A percentile compares a stretch with the other conserved stretches of the same genome.
phyloP scores from a whole-genome alignment of 192 early-diverging fungal species.

The Paraglomus occultum region DNA sequence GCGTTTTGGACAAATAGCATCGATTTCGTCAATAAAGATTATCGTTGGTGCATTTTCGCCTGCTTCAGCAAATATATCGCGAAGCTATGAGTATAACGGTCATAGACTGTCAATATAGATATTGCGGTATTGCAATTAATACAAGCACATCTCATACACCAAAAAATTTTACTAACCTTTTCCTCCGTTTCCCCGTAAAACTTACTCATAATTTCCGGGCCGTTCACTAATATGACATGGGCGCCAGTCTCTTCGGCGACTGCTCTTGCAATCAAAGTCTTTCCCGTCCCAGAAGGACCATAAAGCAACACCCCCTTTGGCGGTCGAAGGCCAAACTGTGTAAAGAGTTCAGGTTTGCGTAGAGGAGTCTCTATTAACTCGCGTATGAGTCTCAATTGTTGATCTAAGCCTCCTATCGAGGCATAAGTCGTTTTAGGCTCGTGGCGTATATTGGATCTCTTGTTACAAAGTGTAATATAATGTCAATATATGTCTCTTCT shows the following conservation, averaged over 20 bases:
- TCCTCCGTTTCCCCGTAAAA: slow-evolving; percentile 95
- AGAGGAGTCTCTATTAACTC: slow-evolving; percentile 84
- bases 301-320: slow-evolving; percentile 88
- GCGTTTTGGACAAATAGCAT: slow-evolving; percentile 86
- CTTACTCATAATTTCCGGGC: slow-evolving; percentile 85
- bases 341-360: slow-evolving; percentile 67
- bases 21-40: slow-evolving; percentile 94
- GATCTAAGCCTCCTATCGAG: slow-evolving; percentile 77
- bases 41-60: slow-evolving; percentile 71
- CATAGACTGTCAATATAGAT: neutral
- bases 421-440: slow-evolving; percentile 40
- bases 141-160: neutral
- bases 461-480: no score
- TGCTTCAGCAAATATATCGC: slow-evolving; percentile 74
- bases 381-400: slow-evolving; percentile 70
- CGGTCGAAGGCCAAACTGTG: slow-evolving; percentile 75
- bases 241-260: slow-evolving; percentile 77
- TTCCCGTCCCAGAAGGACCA: slow-evolving; percentile 95
- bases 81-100: slow-evolving; percentile 42
- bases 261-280: slow-evolving; percentile 90
- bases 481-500: no score
- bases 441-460: slow-evolving; percentile 13
- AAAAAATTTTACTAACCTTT: slow-evolving; percentile 54
- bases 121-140: neutral
- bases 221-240: slow-evolving; percentile 81